Evolutionary conservation across 1,284 basidiomycete species (phyloP).

Genomic region (Tranzscheliella williamsii): DNA sequence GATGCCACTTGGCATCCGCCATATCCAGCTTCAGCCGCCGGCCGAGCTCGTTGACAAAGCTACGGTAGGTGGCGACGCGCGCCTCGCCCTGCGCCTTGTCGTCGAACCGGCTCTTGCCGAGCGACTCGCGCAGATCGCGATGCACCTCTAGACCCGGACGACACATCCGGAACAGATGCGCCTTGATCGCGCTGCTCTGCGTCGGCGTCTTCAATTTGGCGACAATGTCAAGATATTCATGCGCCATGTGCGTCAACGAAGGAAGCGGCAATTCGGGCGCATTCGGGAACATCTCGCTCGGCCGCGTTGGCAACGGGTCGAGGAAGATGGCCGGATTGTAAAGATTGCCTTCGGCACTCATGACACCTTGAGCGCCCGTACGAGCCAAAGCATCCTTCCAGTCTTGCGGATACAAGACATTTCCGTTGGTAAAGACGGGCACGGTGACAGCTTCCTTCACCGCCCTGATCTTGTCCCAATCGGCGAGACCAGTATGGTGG

Average conservation of each 20-base stretch:
- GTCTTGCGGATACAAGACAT: conserved; percentile 83
- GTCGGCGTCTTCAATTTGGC: conserved; percentile 74
- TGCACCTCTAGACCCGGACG: conserved; percentile 75
- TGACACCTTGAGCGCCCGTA: conserved; percentile 87
- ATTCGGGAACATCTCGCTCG: conserved; percentile 22
- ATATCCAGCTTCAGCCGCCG: conserved; percentile 68
- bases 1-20: conserved; percentile 7
- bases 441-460: conserved; percentile 85
- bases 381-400: conserved; percentile 74
- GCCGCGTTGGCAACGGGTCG: not conserved
- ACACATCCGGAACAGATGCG: conserved; percentile 90
- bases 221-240: conserved; percentile 86
- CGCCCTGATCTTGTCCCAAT: conserved; percentile 77
- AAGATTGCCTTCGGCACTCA: conserved; percentile 93
- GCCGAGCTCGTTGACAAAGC: conserved; percentile 71
- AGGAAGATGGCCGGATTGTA: conserved; percentile 87
- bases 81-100: conserved; percentile 61
- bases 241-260: conserved; percentile 70
- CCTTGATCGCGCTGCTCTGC: conserved; percentile 76
- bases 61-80: conserved; percentile 67
- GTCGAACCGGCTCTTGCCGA: conserved; percentile 65
- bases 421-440: conserved; percentile 97
- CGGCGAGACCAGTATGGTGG: conserved; percentile 74
- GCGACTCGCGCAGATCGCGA: conserved; percentile 72
- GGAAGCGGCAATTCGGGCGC: conserved; percentile 65